Base-by-base conservation (phyloP, 164 flowering plant species). In the Aristolochia californica region DNA sequence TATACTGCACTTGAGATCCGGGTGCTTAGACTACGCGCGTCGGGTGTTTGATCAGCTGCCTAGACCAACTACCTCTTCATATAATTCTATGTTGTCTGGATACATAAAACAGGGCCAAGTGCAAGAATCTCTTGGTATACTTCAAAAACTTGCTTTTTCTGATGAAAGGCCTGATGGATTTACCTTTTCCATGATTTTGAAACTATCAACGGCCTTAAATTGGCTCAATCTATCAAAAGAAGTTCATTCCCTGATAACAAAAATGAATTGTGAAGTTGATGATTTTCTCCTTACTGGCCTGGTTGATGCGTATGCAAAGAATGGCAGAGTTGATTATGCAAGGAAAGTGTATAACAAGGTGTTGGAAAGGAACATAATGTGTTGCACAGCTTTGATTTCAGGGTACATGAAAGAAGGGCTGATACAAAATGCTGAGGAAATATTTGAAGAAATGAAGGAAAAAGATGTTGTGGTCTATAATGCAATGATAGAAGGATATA, bases 401-500 rank as follows among this genome's bases (percentile, higher is more conserved):
- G 95, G 94, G 27, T 89, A 83, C 62, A 81, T 89, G 91, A 81
- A 73, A 59, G 67, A 55, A 43, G 99, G 91, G 1, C 58, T 45
- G 47, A 53, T 85, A 2, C 72, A 62, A 30, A 79, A 78, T 45
- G 99, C 96, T 47, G 95, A 89, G 49, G 78, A 75, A 26, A 70
- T 89, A 17, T 93, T 87, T 49, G 28, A 17, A 25, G 78, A 60
- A 60, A 79, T 77, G 1, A 20, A 30, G 50, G 82, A 70, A 30
- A 87, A 85, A 63, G 99, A 93, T 68, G 62, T 74, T 0, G 95
- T 93, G 59, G 96, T 78, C 28, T 89, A 74, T 44, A 89, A 93
- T 77, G 97, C 99, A 2, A 87, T 93, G 96, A 85, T 89, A 51
- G 96, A 93, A 71, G 97, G 96, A 23, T 93, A 80, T 63, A 87